Base-by-base conservation (phyloP, 352 stramenopile genomes). In the Pythium dissimile region DNA sequence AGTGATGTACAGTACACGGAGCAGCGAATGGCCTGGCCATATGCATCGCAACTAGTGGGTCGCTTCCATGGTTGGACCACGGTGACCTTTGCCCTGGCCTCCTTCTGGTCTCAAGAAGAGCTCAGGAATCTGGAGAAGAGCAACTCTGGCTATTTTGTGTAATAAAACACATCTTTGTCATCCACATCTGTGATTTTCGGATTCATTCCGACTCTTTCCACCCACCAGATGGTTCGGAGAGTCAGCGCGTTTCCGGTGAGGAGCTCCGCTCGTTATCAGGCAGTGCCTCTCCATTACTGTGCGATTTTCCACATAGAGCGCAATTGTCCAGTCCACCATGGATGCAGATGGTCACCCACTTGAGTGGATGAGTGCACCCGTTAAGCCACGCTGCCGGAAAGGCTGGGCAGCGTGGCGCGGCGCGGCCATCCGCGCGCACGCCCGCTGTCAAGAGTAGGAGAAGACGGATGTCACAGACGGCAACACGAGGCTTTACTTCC, bases 161-260 rank as follows among this genome's bases (percentile, higher is more conserved):
- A 6, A 41, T 41, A n/a, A n/a, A n/a, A n/a, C 20, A 41, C 34
- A 20, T 18, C 34, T 41, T 12, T 12, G 13, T 41, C 8, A 18
- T 20, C 5, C 16, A 18, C 3, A 47, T 56, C 1, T 38, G 48
- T 45, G 37, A 56, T 47, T 47, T 56, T 27, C 15, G 13, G 45
- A 47, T 47, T 23, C n/a, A n/a, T 48, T 58, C 50, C 38, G 50
- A 49, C 50, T 58, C 50, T 58, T 26, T 58, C 23, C 30, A 26
- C 48, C 30, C 20, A 34, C 27, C 48, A 46, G 32, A 20, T 55
- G 20, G n/a, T 38, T 10, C 12, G 37, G 39, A 46, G 39, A 41
- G 34, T 28, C 41, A 48, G 26, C 34, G 24, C 10, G 41, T 31
- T n/a, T 8, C 2, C 9, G 7, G 10, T 24, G 28, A 20, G 23